Conservation (phyloP, 148 eudicot genomes). For the Spergularia bocconei region DNA sequence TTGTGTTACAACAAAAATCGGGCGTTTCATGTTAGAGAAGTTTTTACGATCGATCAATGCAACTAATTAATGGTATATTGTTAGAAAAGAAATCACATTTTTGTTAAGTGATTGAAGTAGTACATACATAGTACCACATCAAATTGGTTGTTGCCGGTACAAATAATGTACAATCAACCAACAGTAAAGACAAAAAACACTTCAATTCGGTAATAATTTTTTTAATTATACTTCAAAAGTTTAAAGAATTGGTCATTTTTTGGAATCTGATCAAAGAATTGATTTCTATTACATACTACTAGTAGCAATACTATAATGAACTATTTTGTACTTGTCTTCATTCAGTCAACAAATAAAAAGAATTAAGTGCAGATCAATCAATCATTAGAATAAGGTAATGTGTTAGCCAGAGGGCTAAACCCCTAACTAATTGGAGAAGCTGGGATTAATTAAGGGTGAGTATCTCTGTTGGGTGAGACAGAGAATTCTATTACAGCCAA, state of each 20-base stretch:
- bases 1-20: too few relatives aligned
- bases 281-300: neutral
- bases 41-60: too few relatives aligned
- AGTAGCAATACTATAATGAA: neutral
- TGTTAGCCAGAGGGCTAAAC: too few relatives aligned
- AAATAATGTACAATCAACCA: neutral
- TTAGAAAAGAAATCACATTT: too few relatives aligned
- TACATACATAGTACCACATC: neutral
- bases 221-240: neutral
- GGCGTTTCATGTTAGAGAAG: too few relatives aligned
- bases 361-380: neutral
- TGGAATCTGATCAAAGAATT: neutral
- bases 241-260: neutral
- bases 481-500: too few relatives aligned
- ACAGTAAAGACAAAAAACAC: neutral
- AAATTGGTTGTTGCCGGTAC: neutral
- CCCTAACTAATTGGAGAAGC: too few relatives aligned
- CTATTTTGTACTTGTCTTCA: neutral
- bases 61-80: too few relatives aligned
- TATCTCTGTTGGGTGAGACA: too few relatives aligned
- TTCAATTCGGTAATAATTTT: neutral
- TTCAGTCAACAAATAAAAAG: neutral
- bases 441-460: too few relatives aligned
- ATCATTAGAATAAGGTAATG: neutral
- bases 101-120: neutral